Base-by-base conservation (phyloP, 2,329 filamentous ascomycete genomes). In the Colletotrichum filicis region DNA sequence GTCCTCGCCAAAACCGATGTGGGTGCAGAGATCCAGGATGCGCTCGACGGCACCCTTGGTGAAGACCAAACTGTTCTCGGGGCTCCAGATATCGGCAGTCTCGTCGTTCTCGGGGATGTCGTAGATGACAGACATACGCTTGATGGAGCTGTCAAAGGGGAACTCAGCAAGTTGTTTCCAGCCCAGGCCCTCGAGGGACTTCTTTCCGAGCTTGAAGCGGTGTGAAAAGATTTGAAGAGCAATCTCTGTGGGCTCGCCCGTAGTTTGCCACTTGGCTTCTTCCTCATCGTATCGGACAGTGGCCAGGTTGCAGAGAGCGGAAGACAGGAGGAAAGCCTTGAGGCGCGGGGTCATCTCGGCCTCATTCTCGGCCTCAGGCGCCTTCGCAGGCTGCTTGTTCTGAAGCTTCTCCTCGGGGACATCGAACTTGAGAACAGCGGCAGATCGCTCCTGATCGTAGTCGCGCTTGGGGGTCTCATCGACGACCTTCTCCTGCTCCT, bases 51-150 rank as follows among this genome's bases (percentile, higher is more conserved):
- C 90, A 11, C 90, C 90, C 79, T 92, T 92, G 74, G 88, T 89
- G 75, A 91, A 91, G 5, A 92, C 85, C 73, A 89, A 78, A 75
- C 88, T 89, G 76, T 84, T 85, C 5, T 83, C 78, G 1, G 81
- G 77, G n/a, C 84, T 79, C 16, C 83, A 78, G 12, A 85, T 81
- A 24, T 79, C 82, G 11, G 79, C 79, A 2, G 79, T 81, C 46
- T 86, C 83, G 8, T 80, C 79, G 5, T 78, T 75, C 5, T 62
- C 46, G 1, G 88, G 87, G 6, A 82, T 82, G 60, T 89, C 86
- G 82, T 93, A 94, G 58, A 95, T 87, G 68, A 95, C 92, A 9
- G 92, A 93, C 93, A 95, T 95, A 77, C 92, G 91, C 87, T 95
- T 95, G 79, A 94, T 90, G 77, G 88, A 88, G 68, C 92, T 94